These are phyloP conservation scores for Leptodontidium sp. DNA, from an alignment of 2,329 filamentous ascomycete genomes.

Conservation along the genomic window DNA sequence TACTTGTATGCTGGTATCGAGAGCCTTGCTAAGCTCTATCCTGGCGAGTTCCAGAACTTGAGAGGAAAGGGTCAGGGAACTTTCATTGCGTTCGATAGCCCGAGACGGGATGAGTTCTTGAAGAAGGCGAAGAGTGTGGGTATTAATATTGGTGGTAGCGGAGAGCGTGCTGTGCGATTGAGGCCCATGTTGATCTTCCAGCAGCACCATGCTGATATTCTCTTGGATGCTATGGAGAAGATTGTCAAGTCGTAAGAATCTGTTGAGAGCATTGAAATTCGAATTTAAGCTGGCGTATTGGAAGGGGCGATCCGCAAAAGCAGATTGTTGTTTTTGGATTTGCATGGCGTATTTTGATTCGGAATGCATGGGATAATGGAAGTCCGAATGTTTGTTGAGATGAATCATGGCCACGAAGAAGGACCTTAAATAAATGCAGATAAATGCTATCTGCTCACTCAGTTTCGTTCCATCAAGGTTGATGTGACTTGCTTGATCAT, in stretches of 20 bases:
- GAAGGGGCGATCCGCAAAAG: conserved; percentile 8
- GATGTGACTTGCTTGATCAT: conserved; percentile 1
- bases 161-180: conserved; percentile 72
- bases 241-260: conserved; percentile 43
- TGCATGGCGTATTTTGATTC: conserved; percentile 10
- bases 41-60: conserved; percentile 74
- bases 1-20: conserved; percentile 74
- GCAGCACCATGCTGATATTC: conserved; percentile 86
- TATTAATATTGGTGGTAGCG: conserved; percentile 81
- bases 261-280: neutral
- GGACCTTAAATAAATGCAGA: neutral
- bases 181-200: conserved; percentile 87
- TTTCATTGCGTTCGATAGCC: conserved; percentile 83
- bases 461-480: neutral
- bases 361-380: neutral
- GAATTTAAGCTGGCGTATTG: conserved; percentile 9
- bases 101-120: conserved; percentile 72
- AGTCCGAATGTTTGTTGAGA: no score
- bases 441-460: neutral
- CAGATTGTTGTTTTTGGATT: conserved; percentile 14
- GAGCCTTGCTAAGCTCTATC: conserved; percentile 69
- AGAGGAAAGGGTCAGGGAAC: conserved; percentile 80
- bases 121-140: conserved; percentile 75
- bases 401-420: neutral
- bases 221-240: conserved; percentile 79